phyloP scores from a whole-genome alignment of 75 land plant species.

The Adiantum capillusveneris region DNA sequence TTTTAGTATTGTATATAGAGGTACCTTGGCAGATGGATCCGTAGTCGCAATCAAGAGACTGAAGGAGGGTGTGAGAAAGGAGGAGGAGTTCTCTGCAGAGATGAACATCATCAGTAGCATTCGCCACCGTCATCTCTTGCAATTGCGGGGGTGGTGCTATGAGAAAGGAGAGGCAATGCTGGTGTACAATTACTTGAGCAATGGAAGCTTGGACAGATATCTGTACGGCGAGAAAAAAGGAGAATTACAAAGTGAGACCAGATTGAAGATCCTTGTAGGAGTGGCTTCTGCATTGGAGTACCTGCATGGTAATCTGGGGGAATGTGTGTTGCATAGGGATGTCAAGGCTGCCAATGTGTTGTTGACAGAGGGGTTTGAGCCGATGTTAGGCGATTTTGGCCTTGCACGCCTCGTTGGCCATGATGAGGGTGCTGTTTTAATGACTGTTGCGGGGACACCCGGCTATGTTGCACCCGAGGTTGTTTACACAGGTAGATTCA shows the following conservation, averaged over 20 bases:
- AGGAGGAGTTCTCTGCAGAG: constrained; percentile 36
- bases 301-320: constrained; percentile 36
- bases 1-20: constrained; percentile 41
- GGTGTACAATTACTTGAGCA: constrained; percentile 31
- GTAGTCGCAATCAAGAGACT: constrained; percentile 42
- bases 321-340: constrained; percentile 52
- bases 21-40: constrained; percentile 1
- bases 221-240: constrained; percentile 8
- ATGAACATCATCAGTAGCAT: constrained; percentile 38
- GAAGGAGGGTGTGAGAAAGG: constrained; percentile 26
- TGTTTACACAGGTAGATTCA: constrained; percentile 19
- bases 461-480: constrained; percentile 57
- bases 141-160: constrained; percentile 48
- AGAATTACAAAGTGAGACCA: too few relatives aligned
- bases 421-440: constrained; percentile 23
- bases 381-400: constrained; percentile 48
- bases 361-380: constrained; percentile 38
- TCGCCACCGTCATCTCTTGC: constrained; percentile 52
- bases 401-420: constrained; percentile 36
- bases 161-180: constrained; percentile 7
- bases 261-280: constrained; percentile 19
- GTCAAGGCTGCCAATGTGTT: constrained; percentile 52
- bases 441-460: constrained; percentile 48
- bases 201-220: constrained; percentile 32
- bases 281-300: constrained; percentile 41